Base-by-base conservation (phyloP, 2,329 filamentous ascomycete species). In the Remersonia thermophila region DNA sequence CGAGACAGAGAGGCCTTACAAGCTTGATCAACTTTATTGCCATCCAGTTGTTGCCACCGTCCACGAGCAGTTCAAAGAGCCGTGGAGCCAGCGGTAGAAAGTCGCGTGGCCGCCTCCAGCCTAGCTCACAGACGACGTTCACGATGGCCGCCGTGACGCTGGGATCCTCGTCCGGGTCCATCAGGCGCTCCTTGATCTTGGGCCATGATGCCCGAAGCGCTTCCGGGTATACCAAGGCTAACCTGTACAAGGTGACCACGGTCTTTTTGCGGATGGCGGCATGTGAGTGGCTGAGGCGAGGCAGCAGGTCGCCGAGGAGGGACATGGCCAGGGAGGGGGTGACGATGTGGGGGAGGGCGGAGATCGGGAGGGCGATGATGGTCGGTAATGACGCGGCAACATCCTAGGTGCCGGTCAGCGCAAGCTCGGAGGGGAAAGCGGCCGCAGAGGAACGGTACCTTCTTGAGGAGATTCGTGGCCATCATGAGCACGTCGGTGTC, bases 11-110 rank as follows among this genome's bases (percentile, higher is more conserved):
- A 11, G 3, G 7, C 20, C 23, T 47, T 57, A 89, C 84, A 44
- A 98, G 71, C 61, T 98, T 98, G 57, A 98, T 96, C 44, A 98
- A 75, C 57, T 98, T 98, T 55, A 98, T 98, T 40, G 87, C 87
- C 89, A 98, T 96, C 91, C 91, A 98, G 59, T 98, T 98, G 59
- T 98, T 96, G 27, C 82, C 82, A 38, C 86, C 80, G 42, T 93
- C 82, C 10, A 95, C 87, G 17, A 98, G 65, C 13, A 98, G 69
- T 54, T 95, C 87, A 51, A 96, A 98, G 17, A 98, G 61, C 40
- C 91, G 72, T 7, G 91, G 91, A 1, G 91, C 91, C 20, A 98
- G 67, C 11, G 91, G 84, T 20, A 98, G 66, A 50, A 96, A 96
- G 58, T 98, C 91, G 47, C 89, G 80, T 3, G 91, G 91, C 47